Base-by-base conservation (phyloP, 1,284 basidiomycete genomes). In the Cutaneotrichosporon sp. region DNA sequence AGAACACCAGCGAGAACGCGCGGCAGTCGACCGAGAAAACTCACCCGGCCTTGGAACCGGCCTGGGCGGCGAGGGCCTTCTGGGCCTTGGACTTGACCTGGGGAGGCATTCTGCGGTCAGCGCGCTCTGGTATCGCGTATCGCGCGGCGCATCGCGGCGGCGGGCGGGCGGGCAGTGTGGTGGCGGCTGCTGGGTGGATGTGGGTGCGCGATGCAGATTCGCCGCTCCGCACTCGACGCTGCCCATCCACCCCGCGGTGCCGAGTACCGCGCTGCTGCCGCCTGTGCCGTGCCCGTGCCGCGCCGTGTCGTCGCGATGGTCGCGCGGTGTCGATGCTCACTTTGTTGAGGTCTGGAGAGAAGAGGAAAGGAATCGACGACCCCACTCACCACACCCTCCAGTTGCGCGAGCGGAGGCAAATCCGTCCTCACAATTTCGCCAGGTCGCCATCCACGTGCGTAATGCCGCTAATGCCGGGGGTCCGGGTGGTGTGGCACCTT, bases 11-110 rank as follows among this genome's bases (percentile, higher is more conserved):
- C 38, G 18, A 42, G 16, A n/a, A n/a, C n/a, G n/a, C n/a, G n/a
- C n/a, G n/a, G n/a, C n/a, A n/a, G n/a, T n/a, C 38, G 18, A 42
- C n/a, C n/a, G n/a, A 18, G n/a, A 42, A 42, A 42, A 79, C 79
- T 76, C 67, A 80, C 79, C 78, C 78, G 66, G 78, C 75, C 68
- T 74, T 74, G 63, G 77, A 78, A 76, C 78, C 78, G 70, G 78
- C 78, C 75, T 73, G 72, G 55, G 78, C 78, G 74, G 78, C 78
- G 68, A 76, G 76, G 71, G 78, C 78, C 76, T 79, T 80, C 67
- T 79, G 78, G 69, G 79, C 74, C 72, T 79, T 76, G 56, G 70
- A 70, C 74, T 79, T 79, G 56, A 79, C 75, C 69, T 79, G 73
- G 56, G 76, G 75, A 66, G 73, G 75, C 73, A 57, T 64, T 42